These are phyloP conservation scores for Cyclotella distinguenda DNA, from an alignment of 108 stramenopile species.

Conservation along the genomic window DNA sequence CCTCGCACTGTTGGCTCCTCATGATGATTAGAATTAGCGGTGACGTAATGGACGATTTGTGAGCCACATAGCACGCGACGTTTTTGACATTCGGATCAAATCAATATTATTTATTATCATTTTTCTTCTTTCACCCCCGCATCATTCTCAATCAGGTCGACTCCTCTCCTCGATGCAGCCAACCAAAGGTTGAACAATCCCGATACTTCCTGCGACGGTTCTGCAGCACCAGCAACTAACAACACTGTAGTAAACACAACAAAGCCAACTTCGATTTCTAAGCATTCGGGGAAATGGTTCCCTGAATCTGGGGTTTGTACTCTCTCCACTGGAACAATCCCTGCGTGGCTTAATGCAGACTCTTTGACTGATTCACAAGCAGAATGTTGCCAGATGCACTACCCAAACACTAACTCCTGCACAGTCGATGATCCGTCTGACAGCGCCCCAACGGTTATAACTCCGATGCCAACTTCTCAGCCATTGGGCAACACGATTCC, in stretches of 20 bases:
- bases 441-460: not conserved
- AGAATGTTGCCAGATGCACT: not conserved
- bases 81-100: not conserved
- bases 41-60: constrained; percentile 20
- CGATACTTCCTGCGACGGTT: constrained; percentile 6
- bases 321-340: not conserved
- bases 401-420: not conserved
- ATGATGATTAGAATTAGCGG: not conserved
- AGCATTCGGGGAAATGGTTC: not conserved
- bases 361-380: constrained; percentile 6
- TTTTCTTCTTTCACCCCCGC: not conserved
- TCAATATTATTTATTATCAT: not conserved
- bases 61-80: too few relatives aligned
- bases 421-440: not conserved
- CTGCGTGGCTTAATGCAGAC: constrained; percentile 2
- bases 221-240: not conserved
- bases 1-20: not conserved
- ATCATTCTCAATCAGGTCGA: not conserved
- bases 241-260: not conserved
- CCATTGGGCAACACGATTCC: too few relatives aligned
- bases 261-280: not conserved
- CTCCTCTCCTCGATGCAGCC: constrained; percentile 25
- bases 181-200: constrained; percentile 25
- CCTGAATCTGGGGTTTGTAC: constrained; percentile 1
- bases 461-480: not conserved